Evolutionary conservation across 2,329 filamentous ascomycete species (phyloP).

Genomic region (Camillea tinctor): DNA sequence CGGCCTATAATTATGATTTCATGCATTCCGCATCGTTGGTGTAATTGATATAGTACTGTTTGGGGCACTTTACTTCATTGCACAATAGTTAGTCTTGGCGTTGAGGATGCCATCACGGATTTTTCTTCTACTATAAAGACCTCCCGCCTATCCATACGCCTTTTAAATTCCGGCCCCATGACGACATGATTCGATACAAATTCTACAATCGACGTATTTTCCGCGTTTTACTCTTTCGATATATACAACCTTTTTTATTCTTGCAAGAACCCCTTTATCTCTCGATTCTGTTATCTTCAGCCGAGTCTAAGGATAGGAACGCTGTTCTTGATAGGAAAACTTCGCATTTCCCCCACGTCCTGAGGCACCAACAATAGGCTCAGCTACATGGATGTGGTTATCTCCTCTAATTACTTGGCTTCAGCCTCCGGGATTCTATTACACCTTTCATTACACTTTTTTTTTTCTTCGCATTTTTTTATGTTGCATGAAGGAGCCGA

Average conservation of each 20-base stretch:
- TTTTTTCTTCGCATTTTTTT: background rate
- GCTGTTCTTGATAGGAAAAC: background rate
- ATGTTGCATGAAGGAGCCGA: background rate
- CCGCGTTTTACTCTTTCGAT: background rate
- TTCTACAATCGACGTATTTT: background rate
- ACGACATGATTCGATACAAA: background rate
- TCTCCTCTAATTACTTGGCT: background rate
- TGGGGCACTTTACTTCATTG: background rate
- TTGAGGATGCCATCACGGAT: background rate
- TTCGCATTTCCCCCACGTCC: background rate
- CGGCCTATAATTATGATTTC: conserved; percentile 20
- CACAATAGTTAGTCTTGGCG: background rate
- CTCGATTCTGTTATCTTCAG: background rate
- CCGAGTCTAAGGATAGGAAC: background rate
- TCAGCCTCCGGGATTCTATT: background rate
- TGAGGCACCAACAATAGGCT: background rate
- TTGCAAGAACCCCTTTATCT: background rate
- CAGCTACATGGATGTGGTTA: background rate
- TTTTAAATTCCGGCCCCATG: background rate
- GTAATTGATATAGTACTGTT: background rate
- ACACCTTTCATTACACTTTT: background rate
- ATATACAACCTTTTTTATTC: no score
- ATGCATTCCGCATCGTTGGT: background rate
- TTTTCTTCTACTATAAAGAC: background rate
- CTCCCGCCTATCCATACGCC: background rate